phyloP scores from a whole-genome alignment of 2,329 filamentous ascomycete species.

The Exophiala sideris region DNA sequence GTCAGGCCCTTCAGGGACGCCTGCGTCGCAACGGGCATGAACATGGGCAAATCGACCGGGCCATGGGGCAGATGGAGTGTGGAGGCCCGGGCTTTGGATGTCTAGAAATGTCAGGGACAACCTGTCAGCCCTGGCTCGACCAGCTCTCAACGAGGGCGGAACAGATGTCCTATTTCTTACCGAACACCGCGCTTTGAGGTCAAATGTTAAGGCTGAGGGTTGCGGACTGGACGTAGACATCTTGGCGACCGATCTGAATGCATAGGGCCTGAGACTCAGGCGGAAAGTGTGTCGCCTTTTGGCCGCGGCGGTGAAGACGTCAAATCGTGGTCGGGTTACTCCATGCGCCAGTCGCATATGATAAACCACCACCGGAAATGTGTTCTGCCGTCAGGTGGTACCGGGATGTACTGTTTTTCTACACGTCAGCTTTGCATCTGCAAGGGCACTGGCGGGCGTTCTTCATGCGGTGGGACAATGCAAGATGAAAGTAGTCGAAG shows the following conservation, averaged over 20 bases:
- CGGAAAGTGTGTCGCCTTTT: background rate
- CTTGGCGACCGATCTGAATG: conserved; percentile 14
- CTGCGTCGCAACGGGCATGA: conserved; percentile 98
- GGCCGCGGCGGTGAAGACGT: conserved; percentile 24
- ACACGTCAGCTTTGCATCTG: background rate
- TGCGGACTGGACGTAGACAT: conserved; percentile 24
- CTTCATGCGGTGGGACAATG: conserved; percentile 4
- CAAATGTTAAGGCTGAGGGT: conserved; percentile 68
- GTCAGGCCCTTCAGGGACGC: conserved; percentile 93
- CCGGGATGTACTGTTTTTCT: conserved; percentile 11
- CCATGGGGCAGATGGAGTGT: conserved; percentile 87
- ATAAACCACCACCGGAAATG: conserved; percentile 13
- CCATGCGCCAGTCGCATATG: conserved; percentile 19
- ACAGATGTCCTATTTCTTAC: conserved; percentile 50
- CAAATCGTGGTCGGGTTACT: conserved; percentile 14
- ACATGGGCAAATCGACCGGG: conserved; percentile 82
- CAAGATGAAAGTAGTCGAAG: background rate
- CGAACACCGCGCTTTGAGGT: conserved; percentile 74
- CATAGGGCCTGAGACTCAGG: conserved; percentile 16
- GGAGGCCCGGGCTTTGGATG: conserved; percentile 89
- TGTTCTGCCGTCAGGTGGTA: conserved; percentile 13
- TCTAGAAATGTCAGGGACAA: conserved; percentile 52
- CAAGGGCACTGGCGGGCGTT: background rate
- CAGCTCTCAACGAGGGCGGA: background rate
- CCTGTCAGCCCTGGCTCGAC: conserved; percentile 14